phyloP scores from a whole-genome alignment of 2,329 filamentous ascomycete genomes.

The Helotiales sp. region DNA sequence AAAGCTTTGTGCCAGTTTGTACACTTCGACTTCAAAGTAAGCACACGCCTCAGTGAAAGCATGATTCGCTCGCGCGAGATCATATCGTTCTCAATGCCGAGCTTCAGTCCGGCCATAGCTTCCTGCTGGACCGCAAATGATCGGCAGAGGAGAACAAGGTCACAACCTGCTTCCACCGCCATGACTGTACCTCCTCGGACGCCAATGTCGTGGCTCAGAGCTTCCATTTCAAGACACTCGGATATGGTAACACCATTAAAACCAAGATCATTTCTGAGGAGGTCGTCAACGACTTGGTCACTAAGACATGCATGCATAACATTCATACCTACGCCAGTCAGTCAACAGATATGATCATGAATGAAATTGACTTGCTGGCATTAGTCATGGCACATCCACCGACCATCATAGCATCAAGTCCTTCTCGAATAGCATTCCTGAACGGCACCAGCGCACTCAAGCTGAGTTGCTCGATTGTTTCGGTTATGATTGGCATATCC shows the following conservation, averaged over 20 bases:
- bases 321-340: slow-evolving; percentile 71
- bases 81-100: slow-evolving; percentile 88
- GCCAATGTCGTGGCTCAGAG: slow-evolving; percentile 92
- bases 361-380: slow-evolving; percentile 25
- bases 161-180: slow-evolving; percentile 95
- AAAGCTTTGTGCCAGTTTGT: slow-evolving; percentile 90
- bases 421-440: slow-evolving; percentile 81
- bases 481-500: slow-evolving; percentile 93
- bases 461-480: slow-evolving; percentile 88
- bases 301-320: slow-evolving; percentile 94
- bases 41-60: slow-evolving; percentile 75
- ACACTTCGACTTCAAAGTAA: slow-evolving; percentile 79
- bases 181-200: slow-evolving; percentile 96
- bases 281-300: slow-evolving; percentile 92
- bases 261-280: slow-evolving; percentile 83
- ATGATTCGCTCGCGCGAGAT: slow-evolving; percentile 79
- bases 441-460: slow-evolving; percentile 91
- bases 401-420: slow-evolving; percentile 92
- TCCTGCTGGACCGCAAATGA: slow-evolving; percentile 88
- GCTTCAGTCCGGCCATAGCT: slow-evolving; percentile 84
- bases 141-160: slow-evolving; percentile 84
- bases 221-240: slow-evolving; percentile 96
- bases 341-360: not conserved
- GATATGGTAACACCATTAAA: slow-evolving; percentile 94
- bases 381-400: slow-evolving; percentile 93